These are phyloP conservation scores for Stevia rebaudiana DNA, from an alignment of 140 eudicot genomes.

Conservation along the genomic window DNA sequence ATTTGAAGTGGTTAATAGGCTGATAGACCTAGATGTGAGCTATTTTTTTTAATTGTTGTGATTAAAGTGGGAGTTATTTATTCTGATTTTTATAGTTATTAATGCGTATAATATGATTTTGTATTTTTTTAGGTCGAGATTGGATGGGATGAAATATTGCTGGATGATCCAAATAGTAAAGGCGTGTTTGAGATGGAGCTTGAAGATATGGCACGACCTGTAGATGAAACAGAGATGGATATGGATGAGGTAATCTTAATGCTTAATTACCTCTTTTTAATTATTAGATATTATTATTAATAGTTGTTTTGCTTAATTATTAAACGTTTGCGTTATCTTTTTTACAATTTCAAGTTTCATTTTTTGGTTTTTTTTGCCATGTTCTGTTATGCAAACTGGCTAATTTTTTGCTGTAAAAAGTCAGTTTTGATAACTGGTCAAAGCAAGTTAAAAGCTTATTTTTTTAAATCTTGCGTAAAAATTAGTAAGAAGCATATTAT, in stretches of 20 bases:
- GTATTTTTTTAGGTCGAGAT: constrained; percentile 60
- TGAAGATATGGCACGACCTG: constrained; percentile 51
- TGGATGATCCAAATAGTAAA: constrained; percentile 58
- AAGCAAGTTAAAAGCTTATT: not conserved
- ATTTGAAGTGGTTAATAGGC: constrained; percentile 63
- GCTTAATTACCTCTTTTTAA: not conserved
- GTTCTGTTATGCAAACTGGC: too few species aligned
- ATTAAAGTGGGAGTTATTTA: not conserved
- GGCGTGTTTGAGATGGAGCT: constrained; percentile 89
- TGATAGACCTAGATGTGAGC: constrained; percentile 88
- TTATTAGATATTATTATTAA: not conserved
- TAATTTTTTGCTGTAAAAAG: not conserved
- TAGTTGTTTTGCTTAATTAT: not conserved
- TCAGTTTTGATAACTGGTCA: not conserved
- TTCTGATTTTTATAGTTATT: not conserved
- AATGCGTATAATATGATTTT: not conserved
- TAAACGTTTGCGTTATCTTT: too few species aligned
- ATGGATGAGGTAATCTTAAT: constrained; percentile 49
- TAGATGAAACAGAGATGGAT: constrained; percentile 27
- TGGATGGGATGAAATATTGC: constrained; percentile 76
- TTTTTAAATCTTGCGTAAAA: not conserved
- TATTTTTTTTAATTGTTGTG: not conserved
- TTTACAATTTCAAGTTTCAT: too few species aligned
- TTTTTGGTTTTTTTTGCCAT: too few species aligned
- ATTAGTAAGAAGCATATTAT: not conserved